A percentile compares a stretch with the other conserved stretches of the same genome.
Conservation (phyloP, 2,329 filamentous ascomycete species). For the Diaporthe sp. region DNA sequence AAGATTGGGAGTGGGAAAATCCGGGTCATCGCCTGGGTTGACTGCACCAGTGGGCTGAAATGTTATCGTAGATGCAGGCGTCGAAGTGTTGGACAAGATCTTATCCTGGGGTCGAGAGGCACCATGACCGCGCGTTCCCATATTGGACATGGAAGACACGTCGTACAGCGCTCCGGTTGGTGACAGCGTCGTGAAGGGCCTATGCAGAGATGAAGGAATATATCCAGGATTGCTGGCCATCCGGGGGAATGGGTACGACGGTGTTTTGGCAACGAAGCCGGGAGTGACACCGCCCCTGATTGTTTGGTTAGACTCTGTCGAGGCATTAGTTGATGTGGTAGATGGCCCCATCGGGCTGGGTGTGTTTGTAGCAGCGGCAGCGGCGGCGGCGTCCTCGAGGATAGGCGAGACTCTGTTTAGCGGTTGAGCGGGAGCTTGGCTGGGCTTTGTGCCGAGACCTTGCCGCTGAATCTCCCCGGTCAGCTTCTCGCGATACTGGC, state of each 20-base stretch:
- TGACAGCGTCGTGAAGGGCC: conserved; percentile 71
- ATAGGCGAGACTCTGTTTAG: conserved; percentile 70
- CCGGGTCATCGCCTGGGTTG: conserved; percentile 59
- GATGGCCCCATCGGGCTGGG: conserved; percentile 43
- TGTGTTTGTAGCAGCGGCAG: conserved; percentile 48
- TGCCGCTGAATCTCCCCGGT: conserved; percentile 61
- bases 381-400: conserved; percentile 64
- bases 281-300: conserved; percentile 74
- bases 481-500: conserved; percentile 67
- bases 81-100: conserved; percentile 68
- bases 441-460: conserved; percentile 53
- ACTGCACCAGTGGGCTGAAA: conserved; percentile 68
- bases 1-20: conserved; percentile 84
- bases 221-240: conserved; percentile 65
- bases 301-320: conserved; percentile 78
- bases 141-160: conserved; percentile 39
- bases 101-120: conserved; percentile 59
- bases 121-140: conserved; percentile 45
- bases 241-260: conserved; percentile 87
- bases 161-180: conserved; percentile 61
- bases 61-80: conserved; percentile 70
- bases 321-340: conserved; percentile 59
- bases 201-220: conserved; percentile 64
- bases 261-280: conserved; percentile 68
- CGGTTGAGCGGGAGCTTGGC: conserved; percentile 40